These are phyloP conservation scores for Triticum timopheevii DNA, from an alignment of 176 grass and related monocot species.

Conservation along the genomic window DNA sequence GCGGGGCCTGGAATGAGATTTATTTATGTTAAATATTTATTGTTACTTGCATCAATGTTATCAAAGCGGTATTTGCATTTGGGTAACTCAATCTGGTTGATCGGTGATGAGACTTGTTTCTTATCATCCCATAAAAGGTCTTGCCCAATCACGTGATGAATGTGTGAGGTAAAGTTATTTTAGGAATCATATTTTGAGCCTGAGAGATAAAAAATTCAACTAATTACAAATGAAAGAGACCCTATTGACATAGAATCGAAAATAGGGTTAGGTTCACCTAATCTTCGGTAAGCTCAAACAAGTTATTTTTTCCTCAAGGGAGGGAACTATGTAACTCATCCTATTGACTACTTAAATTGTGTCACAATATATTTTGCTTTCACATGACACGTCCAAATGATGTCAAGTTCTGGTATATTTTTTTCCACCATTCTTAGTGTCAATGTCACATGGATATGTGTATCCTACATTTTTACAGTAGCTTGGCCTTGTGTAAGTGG, in stretches of 20 bases:
- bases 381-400: too few species aligned
- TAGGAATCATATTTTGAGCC: background rate
- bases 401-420: too few species aligned
- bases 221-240: background rate
- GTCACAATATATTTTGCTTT: too few species aligned
- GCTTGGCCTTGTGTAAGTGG: too few species aligned
- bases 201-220: background rate
- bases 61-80: conserved; percentile 79
- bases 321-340: too few species aligned
- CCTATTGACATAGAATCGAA: too few species aligned
- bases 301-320: too few species aligned
- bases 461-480: too few species aligned
- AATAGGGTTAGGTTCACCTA: too few species aligned
- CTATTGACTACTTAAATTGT: too few species aligned
- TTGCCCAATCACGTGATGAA: conserved; percentile 43
- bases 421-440: background rate
- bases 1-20: background rate
- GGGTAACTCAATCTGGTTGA: conserved; percentile 59
- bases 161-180: background rate
- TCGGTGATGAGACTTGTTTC: background rate
- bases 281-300: too few species aligned
- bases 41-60: conserved; percentile 76
- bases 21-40: background rate
- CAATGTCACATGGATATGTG: background rate
- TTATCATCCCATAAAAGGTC: conserved; percentile 49